A percentile compares a stretch with the other conserved stretches of the same genome.
Evolutionary conservation across 441 rosid genomes (phyloP).

Genomic region (Bocquillonia castaneifolia): DNA sequence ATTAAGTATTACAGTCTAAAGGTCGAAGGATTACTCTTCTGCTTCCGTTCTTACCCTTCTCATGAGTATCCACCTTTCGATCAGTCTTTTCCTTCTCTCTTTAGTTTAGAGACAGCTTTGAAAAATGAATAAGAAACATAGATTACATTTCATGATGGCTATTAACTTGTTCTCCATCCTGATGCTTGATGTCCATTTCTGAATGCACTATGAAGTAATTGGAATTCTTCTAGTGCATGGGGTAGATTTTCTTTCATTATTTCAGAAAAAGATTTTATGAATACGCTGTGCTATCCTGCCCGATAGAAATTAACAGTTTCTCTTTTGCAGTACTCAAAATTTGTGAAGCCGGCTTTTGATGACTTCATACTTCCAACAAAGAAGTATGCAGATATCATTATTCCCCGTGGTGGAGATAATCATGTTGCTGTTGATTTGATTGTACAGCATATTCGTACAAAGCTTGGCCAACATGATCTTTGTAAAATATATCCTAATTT

Average conservation of each 20-base stretch:
- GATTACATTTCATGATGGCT: not conserved
- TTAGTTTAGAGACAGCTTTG: not conserved
- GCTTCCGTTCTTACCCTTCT: not conserved
- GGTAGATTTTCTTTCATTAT: not conserved
- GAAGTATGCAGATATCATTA: conserved; percentile 92
- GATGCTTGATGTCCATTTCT: not conserved
- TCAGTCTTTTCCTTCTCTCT: not conserved
- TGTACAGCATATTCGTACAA: conserved; percentile 93
- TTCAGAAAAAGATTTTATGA: not conserved
- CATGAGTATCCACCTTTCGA: not conserved
- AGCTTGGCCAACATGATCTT: conserved; percentile 95
- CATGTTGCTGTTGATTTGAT: conserved; percentile 96
- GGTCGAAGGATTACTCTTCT: not conserved
- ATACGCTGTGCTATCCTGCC: not conserved
- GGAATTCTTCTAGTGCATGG: not conserved
- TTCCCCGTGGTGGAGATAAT: conserved; percentile 99
- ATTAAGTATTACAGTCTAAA: not conserved
- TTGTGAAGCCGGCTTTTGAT: conserved; percentile 97
- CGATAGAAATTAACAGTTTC: conserved; percentile 11
- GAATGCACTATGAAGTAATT: not conserved
- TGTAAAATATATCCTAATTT: conserved; percentile 95
- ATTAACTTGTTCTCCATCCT: not conserved
- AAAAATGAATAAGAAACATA: not conserved
- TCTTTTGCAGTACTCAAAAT: conserved; percentile 87
- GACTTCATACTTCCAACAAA: conserved; percentile 97